phyloP scores from a whole-genome alignment of 2,329 filamentous ascomycete species.

The Teratosphaeria pseudoeucalypti region DNA sequence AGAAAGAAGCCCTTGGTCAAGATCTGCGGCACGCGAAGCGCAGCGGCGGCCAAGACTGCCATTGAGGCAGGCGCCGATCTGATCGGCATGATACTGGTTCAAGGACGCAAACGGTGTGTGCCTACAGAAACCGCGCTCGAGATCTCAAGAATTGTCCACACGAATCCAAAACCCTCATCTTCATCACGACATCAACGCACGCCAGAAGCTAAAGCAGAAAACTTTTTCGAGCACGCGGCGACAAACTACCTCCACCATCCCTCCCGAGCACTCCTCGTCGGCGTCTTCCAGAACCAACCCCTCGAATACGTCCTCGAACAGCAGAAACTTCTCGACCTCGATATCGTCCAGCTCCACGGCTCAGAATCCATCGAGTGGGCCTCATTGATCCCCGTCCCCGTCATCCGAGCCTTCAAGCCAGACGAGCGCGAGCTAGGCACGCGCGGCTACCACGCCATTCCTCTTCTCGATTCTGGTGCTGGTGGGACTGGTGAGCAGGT shows the following conservation, averaged over 20 bases:
- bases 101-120: slow-evolving; percentile 70
- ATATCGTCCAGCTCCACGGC: slow-evolving; percentile 88
- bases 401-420: slow-evolving; percentile 76
- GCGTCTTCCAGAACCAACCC: slow-evolving; percentile 88
- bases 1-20: slow-evolving; percentile 60
- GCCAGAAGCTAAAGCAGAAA: slow-evolving; percentile 35
- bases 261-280: slow-evolving; percentile 67
- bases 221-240: slow-evolving; percentile 60
- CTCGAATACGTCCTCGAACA: slow-evolving; percentile 71
- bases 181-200: neutral
- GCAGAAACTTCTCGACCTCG: slow-evolving; percentile 65
- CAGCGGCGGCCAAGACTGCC: slow-evolving; percentile 69
- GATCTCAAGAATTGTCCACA: slow-evolving; percentile 71
- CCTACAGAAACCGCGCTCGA: slow-evolving; percentile 64
- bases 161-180: slow-evolving; percentile 30
- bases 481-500: slow-evolving; percentile 73
- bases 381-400: slow-evolving; percentile 76
- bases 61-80: slow-evolving; percentile 82
- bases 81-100: slow-evolving; percentile 84
- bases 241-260: slow-evolving; percentile 37
- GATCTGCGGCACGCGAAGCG: slow-evolving; percentile 82
- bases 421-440: slow-evolving; percentile 50
- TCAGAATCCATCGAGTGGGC: slow-evolving; percentile 90
- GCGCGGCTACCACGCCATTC: slow-evolving; percentile 72
- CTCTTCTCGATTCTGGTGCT: slow-evolving; percentile 76